Evolutionary conservation across 768 basidiomycete species (phyloP), one percentile per base, ranked within the genome.

Genomic region (Chlorophyllum brunneum): DNA sequence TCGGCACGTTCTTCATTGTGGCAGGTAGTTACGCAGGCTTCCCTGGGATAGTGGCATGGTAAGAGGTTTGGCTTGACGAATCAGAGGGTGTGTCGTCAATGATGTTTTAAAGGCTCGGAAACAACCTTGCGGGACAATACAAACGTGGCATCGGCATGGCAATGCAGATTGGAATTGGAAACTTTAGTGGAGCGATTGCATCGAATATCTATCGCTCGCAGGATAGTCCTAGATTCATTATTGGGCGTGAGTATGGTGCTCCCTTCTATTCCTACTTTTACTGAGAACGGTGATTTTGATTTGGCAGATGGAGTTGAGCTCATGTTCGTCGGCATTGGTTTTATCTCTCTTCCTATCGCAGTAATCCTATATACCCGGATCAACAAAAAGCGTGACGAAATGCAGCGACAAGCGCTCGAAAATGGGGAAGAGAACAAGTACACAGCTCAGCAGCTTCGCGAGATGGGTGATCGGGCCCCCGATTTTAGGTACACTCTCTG

Each of bases 71-170:
- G 10, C 4, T 48, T 16, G 6, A 5, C 11, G 6, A 7, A 15
- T 38, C 22, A 4, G 13, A 23, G 5, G 6, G 24, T 16, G 15
- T 29, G 8, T 16, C 18, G 22, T 24, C 23, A n/a, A 30, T 18
- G 41, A 42, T 18, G 42, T 37, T n/a, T 36, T 33, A 2, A 48
- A 86, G 85, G 85, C 65, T 83, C 4, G 80, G 80, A 20, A 85
- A 83, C 58, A 85, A 88, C 57, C 70, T 85, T 9, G 67, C 77
- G 0, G 86, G 86, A 0, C 82, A 85, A 54, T 86, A 83, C 62
- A 88, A 87, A 61, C 83, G 86, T 3, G 85, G 72, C 1, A 69
- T 83, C 9, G 84, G 81, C 2, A 80, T 88, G 76, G 84, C 83
- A 0, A 47, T 86, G 22, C 81, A 86, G n/a, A 81, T 86, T 23